phyloP scores from a whole-genome alignment of 2,329 filamentous ascomycete genomes.

The Metarhizium brunneum region DNA sequence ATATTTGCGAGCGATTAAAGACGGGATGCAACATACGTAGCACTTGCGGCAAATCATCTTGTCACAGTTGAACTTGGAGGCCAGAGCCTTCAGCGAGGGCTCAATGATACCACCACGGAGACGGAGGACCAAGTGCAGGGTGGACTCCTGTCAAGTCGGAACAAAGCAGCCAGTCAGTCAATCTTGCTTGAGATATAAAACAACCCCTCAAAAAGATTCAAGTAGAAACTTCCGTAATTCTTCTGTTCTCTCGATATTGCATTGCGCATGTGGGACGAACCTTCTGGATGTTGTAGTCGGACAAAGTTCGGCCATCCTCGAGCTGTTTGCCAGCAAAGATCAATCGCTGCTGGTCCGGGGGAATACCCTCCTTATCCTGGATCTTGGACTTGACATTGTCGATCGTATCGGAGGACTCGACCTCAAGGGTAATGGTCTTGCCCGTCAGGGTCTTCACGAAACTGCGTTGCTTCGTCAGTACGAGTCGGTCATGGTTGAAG shows the following conservation, averaged over 20 bases:
- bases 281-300: slow-evolving; percentile 99
- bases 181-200: background rate
- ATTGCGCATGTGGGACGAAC: slow-evolving; percentile 36
- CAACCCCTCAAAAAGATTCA: background rate
- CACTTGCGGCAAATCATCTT: slow-evolving; percentile 99
- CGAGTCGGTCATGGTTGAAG: slow-evolving; percentile 3
- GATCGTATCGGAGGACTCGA: slow-evolving; percentile 98
- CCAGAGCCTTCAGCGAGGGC: slow-evolving; percentile 95
- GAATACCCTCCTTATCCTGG: slow-evolving; percentile 99
- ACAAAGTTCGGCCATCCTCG: slow-evolving; percentile 93
- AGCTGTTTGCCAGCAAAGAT: slow-evolving; percentile 99
- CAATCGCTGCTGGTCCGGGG: slow-evolving; percentile 94
- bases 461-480: slow-evolving; percentile 42
- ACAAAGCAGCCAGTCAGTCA: background rate
- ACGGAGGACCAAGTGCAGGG: slow-evolving; percentile 95
- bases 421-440: slow-evolving; percentile 99
- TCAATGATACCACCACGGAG: slow-evolving; percentile 99
- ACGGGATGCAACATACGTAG: slow-evolving; percentile 62
- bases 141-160: slow-evolving; percentile 64
- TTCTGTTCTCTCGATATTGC: background rate
- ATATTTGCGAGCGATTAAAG: background rate
- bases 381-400: slow-evolving; percentile 99
- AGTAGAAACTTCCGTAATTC: background rate
- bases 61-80: slow-evolving; percentile 99
- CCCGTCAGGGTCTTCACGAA: slow-evolving; percentile 99